Evolutionary conservation across 2,329 filamentous ascomycete species (phyloP), one percentile per base, ranked within the genome.

Genomic region (Spiromastix sp.): DNA sequence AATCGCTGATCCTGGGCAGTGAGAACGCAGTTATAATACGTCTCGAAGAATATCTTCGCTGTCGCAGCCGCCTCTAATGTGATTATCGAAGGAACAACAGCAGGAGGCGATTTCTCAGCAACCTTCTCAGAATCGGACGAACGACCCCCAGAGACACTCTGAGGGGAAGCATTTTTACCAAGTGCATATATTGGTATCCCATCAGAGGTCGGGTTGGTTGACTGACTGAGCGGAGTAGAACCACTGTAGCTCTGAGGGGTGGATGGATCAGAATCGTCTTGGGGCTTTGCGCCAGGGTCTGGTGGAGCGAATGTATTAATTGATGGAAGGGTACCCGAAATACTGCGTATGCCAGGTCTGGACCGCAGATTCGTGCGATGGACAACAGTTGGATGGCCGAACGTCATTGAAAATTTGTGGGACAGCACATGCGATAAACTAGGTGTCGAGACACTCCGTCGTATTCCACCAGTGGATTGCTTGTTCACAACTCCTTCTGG

Each of bases 41-140:
- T 85, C 56, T 96, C 91, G 7, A 96, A 70, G 48, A 77, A 93
- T 13, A 93, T 75, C 55, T 93, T 95, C 28, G 85, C 81, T 0
- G 84, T 80, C 0, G 85, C 77, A 2, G 79, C 74, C 41, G 73
- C 77, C 60, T 96, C 89, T 0, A 85, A 79, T 0, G 86, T 93
- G 10, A 56, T 34, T 31, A 64, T 59, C 3, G 60, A 60, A 1
- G 59, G 54, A 5, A 45, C 31, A 27, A 44, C 24, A 11, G 38
- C 21, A 22, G 33, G 24, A 7, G 47, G 38, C 17, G 34, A 34
- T 29, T 45, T 44, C 15, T 16, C 27, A 7, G 27, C 11, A 24
- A 24, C 30, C 10, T 19, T 35, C 7, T 38, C 33, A 20, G 36
- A 17, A n/a, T 25, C 32, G 10, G 25, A 38, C 24, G 26, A 27